These are phyloP conservation scores for Trichophyton simii DNA, from an alignment of 2,329 filamentous ascomycete genomes.

Conservation along the genomic window DNA sequence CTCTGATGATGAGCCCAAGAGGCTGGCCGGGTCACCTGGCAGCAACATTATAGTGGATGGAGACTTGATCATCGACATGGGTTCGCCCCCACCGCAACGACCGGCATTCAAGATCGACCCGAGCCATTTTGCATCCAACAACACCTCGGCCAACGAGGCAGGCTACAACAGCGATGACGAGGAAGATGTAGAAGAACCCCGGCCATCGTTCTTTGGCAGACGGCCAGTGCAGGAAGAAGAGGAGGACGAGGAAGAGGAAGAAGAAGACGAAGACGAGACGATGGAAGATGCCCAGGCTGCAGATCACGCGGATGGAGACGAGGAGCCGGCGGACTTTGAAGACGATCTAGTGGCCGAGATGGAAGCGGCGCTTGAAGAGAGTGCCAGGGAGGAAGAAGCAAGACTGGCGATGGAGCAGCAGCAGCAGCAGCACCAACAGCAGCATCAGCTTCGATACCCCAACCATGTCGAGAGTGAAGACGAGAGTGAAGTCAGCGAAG, in stretches of 20 bases:
- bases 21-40: conserved; percentile 23
- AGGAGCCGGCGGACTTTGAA: conserved; percentile 29
- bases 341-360: conserved; percentile 47
- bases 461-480: conserved; percentile 32
- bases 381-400: conserved; percentile 28
- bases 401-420: conserved; percentile 22
- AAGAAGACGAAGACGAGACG: conserved; percentile 18
- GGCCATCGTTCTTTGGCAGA: conserved; percentile 25
- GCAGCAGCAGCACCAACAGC: conserved; percentile 16
- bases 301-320: conserved; percentile 16
- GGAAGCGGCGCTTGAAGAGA: conserved; percentile 41
- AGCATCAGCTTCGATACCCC: conserved; percentile 20
- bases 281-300: conserved; percentile 16
- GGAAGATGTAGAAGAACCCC: conserved; percentile 25
- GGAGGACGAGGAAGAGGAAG: conserved; percentile 14
- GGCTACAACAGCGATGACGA: conserved; percentile 27
- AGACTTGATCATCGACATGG: conserved; percentile 38
- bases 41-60: conserved; percentile 37
- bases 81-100: conserved; percentile 32
- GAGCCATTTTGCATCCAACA: conserved; percentile 31
- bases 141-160: conserved; percentile 25
- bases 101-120: conserved; percentile 30
- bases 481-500: conserved; percentile 54
- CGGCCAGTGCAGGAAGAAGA: conserved; percentile 10
- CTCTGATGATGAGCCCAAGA: conserved; percentile 25